Percentiles rank a stretch among this genome's conserved stretches.
Evolutionary conservation across 2,329 filamentous ascomycete genomes (phyloP).

Genomic region (Alternaria sp.): DNA sequence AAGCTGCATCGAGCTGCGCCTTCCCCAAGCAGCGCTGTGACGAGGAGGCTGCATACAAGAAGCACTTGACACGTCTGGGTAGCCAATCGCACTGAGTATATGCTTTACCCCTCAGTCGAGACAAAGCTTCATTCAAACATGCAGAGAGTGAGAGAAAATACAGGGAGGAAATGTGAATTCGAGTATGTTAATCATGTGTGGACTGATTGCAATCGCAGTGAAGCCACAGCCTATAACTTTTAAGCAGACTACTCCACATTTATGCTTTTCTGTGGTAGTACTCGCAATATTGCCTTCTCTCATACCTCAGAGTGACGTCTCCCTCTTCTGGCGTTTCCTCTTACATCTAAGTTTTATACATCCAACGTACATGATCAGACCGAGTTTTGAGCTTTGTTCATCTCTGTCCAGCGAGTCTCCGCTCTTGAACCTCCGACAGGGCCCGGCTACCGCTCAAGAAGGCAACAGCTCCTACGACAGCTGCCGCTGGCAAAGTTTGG

Average conservation of each 20-base stretch:
- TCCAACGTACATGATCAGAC: not conserved
- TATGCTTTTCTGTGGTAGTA: not conserved
- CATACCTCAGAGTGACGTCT: not conserved
- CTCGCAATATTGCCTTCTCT: not conserved
- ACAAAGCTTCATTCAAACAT: not conserved
- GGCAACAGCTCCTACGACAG: conserved; percentile 72
- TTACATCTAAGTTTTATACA: not conserved
- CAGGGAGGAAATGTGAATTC: not conserved
- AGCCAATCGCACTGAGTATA: not conserved
- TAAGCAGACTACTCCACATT: not conserved
- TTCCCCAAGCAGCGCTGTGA: not conserved
- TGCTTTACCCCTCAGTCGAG: no score
- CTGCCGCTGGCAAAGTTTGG: conserved; percentile 80
- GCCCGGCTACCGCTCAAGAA: conserved; percentile 91
- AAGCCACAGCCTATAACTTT: not conserved
- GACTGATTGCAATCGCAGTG: conserved; percentile 4
- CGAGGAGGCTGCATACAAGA: not conserved
- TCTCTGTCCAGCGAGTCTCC: conserved; percentile 77
- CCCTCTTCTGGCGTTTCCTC: not conserved
- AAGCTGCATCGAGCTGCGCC: not conserved
- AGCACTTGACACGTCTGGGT: no score
- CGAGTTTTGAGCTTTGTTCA: conserved; percentile 43
- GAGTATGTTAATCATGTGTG: not conserved
- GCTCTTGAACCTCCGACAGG: conserved; percentile 89
- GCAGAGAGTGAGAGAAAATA: not conserved